phyloP scores from a whole-genome alignment of 495 filamentous ascomycete species.

The Cudoniella acicularis region DNA sequence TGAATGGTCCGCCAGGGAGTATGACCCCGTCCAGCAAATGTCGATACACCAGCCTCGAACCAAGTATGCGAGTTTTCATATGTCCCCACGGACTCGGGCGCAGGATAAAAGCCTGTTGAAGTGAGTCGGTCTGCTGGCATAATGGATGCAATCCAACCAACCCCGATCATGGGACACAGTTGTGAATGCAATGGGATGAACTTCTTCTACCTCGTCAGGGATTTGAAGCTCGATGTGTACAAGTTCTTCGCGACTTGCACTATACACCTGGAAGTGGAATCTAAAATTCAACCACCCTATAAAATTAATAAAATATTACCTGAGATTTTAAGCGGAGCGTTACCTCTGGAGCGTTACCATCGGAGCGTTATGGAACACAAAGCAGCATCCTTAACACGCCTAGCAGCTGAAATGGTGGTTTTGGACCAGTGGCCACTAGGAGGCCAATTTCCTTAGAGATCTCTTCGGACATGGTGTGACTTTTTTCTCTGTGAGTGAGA shows the following conservation, averaged over 20 bases:
- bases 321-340: neutral
- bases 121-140: neutral
- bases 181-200: neutral
- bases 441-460: neutral
- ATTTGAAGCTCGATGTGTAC: neutral
- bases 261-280: neutral
- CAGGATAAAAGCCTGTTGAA: neutral
- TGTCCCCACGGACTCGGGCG: neutral
- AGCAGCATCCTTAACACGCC: neutral
- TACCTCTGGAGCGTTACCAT: no score
- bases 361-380: neutral
- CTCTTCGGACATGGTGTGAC: neutral
- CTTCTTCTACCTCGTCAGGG: neutral
- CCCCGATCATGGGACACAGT: slow-evolving; percentile 1
- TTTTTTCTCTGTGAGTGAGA: neutral
- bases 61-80: slow-evolving; percentile 18
- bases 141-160: neutral
- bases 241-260: neutral
- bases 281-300: no score
- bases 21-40: neutral
- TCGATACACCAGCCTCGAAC: slow-evolving; percentile 14
- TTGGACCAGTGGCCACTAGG: neutral
- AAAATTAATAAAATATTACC: neutral
- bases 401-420: neutral
- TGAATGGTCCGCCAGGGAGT: slow-evolving; percentile 5